These are phyloP conservation scores for Candida oleophila DNA, from an alignment of 805 yeast species.

Conservation along the genomic window DNA sequence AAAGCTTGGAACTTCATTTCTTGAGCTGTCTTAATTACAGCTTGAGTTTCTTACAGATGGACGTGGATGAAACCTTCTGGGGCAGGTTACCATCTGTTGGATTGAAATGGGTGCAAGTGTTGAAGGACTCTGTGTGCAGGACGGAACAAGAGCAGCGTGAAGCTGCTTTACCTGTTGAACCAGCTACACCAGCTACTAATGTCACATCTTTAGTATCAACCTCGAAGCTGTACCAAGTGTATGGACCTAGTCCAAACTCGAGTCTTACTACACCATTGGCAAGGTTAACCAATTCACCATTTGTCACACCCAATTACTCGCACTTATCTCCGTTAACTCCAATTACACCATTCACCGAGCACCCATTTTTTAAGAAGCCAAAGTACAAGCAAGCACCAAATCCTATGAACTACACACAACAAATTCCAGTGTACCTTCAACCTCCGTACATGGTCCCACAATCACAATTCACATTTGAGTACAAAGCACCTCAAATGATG, in stretches of 20 bases:
- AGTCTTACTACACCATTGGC: background rate
- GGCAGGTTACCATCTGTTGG: constrained; percentile 7
- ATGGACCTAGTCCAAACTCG: background rate
- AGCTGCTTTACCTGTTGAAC: background rate
- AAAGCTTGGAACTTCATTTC: constrained; percentile 27
- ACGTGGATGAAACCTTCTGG: constrained; percentile 25
- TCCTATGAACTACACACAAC: background rate
- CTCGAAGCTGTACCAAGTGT: background rate
- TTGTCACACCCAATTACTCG: background rate
- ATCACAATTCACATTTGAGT: constrained; percentile 1
- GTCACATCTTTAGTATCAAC: background rate
- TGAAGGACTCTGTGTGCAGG: background rate
- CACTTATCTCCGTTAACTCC: constrained; percentile 4
- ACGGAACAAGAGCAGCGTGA: background rate
- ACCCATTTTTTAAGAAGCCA: background rate
- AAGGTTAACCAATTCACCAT: background rate
- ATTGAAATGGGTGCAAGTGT: background rate
- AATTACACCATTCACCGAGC: constrained; percentile 5
- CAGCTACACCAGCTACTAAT: background rate
- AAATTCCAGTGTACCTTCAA: background rate
- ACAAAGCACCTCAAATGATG: background rate
- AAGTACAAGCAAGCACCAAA: constrained; percentile 1
- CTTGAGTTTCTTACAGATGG: constrained; percentile 22
- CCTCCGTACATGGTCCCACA: background rate
- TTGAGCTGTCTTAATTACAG: constrained; percentile 25